phyloP scores from a whole-genome alignment of 1,139 yeast species.

The Geotrichum aggregatum region DNA sequence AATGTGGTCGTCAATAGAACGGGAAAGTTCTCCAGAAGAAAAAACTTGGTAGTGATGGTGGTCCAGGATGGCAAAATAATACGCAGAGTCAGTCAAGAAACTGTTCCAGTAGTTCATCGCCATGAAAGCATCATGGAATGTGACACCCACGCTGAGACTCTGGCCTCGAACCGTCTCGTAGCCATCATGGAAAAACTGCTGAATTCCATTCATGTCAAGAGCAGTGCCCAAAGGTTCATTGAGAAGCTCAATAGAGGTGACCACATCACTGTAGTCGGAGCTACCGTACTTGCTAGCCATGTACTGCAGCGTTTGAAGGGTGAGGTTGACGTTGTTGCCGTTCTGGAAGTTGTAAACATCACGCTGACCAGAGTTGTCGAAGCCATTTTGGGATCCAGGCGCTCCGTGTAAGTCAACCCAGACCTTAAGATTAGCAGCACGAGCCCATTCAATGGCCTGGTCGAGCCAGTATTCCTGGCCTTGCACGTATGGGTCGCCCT shows the following conservation, averaged over 20 bases:
- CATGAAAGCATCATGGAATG: conserved; percentile 74
- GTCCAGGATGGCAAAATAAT: conserved; percentile 71
- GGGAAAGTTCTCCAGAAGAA: conserved; percentile 54
- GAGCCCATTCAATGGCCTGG: conserved; percentile 73
- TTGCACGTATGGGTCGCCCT: conserved; percentile 78
- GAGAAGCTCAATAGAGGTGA: conserved; percentile 76
- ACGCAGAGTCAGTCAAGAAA: conserved; percentile 44
- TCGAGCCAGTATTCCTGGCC: conserved; percentile 77
- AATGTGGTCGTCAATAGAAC: conserved; percentile 59
- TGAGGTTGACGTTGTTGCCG: conserved; percentile 48
- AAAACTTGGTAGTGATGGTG: conserved; percentile 94
- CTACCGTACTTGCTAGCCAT: conserved; percentile 62
- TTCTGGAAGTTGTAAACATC: conserved; percentile 53
- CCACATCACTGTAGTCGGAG: conserved; percentile 61
- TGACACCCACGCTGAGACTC: conserved; percentile 50
- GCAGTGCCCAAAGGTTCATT: conserved; percentile 85
- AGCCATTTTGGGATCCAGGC: conserved; percentile 96
- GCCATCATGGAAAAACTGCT: conserved; percentile 54
- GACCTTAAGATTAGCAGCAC: conserved; percentile 57
- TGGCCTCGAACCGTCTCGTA: conserved; percentile 49
- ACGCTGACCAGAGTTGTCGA: conserved; percentile 88
- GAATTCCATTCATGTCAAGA: conserved; percentile 55
- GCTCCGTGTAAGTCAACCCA: conserved; percentile 96
- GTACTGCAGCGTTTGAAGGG: conserved; percentile 46
- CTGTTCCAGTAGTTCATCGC: conserved; percentile 59